These are phyloP conservation scores for Peronospora farinosa DNA, from an alignment of 352 stramenopile species.

Conservation along the genomic window DNA sequence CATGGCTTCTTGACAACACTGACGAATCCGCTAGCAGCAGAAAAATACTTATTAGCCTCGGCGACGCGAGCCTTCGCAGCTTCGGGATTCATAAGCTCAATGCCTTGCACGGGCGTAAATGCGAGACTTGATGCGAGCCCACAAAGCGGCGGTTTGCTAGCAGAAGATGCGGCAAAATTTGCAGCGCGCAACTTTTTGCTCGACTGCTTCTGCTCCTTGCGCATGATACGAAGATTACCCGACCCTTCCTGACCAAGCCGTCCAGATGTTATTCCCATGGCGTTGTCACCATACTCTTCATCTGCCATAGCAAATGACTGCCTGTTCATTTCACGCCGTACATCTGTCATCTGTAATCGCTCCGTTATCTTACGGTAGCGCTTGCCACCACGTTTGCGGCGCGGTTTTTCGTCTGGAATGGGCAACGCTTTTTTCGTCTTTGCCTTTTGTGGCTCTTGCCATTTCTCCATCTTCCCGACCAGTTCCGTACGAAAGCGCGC, in stretches of 20 bases:
- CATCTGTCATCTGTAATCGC: constrained; percentile 94
- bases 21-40: constrained; percentile 92
- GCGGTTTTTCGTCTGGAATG: constrained; percentile 91
- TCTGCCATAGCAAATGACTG: constrained; percentile 91
- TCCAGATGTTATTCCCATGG: constrained; percentile 94
- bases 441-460: constrained; percentile 94
- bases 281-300: constrained; percentile 96
- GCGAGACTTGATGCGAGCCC: constrained; percentile 94
- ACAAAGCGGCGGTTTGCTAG: constrained; percentile 53
- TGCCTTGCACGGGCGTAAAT: constrained; percentile 94
- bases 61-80: constrained; percentile 87
- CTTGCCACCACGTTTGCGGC: constrained; percentile 91
- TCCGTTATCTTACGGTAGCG: constrained; percentile 96
- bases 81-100: constrained; percentile 97
- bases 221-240: constrained; percentile 78
- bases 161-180: constrained; percentile 60
- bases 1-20: constrained; percentile 86
- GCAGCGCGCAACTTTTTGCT: constrained; percentile 91
- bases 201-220: constrained; percentile 88
- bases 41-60: constrained; percentile 96
- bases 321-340: constrained; percentile 95
- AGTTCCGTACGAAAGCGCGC: constrained; percentile 87
- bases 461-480: constrained; percentile 94
- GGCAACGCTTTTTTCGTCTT: constrained; percentile 96
- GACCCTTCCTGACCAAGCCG: constrained; percentile 87